phyloP scores from a whole-genome alignment of 305 asterid species.

The Rubia peregrina region DNA sequence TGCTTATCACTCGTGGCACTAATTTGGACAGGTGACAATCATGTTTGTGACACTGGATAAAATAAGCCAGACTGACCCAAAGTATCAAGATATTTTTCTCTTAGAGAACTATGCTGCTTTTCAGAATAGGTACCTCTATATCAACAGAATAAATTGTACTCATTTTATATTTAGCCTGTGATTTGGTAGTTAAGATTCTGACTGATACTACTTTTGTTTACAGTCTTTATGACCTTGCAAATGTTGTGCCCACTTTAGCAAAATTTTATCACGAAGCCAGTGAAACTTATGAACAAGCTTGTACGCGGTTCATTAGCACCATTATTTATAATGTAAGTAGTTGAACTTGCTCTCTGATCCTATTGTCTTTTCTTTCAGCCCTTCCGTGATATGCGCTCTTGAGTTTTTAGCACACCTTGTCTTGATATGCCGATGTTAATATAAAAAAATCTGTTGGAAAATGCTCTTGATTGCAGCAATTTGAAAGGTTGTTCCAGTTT shows the following conservation, averaged over 20 bases:
- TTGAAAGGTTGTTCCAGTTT: conserved; percentile 93
- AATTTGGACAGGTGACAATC: conserved; percentile 73
- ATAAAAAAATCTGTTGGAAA: not conserved
- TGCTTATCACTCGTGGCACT: conserved; percentile 18
- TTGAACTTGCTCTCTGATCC: conserved; percentile 19
- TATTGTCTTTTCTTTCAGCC: conserved; percentile 17
- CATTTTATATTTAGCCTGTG: not conserved
- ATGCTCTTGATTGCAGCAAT: conserved; percentile 63
- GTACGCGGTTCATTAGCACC: conserved; percentile 77
- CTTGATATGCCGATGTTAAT: not conserved
- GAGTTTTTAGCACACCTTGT: not conserved
- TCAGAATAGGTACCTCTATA: conserved; percentile 69
- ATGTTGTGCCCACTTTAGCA: conserved; percentile 91
- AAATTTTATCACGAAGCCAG: conserved; percentile 99
- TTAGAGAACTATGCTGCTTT: conserved; percentile 98
- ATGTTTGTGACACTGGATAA: conserved; percentile 96
- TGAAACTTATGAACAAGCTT: conserved; percentile 95
- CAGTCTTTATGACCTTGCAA: conserved; percentile 98
- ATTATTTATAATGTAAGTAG: conserved; percentile 76
- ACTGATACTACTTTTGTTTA: conserved; percentile 28
- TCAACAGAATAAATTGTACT: not conserved
- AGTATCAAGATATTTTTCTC: conserved; percentile 80
- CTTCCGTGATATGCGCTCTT: conserved; percentile 4
- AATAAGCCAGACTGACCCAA: conserved; percentile 84
- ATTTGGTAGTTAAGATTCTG: conserved; percentile 23